These are phyloP conservation scores for Ochetophila trinervis DNA, from an alignment of 306 rosid genomes.

Conservation along the genomic window DNA sequence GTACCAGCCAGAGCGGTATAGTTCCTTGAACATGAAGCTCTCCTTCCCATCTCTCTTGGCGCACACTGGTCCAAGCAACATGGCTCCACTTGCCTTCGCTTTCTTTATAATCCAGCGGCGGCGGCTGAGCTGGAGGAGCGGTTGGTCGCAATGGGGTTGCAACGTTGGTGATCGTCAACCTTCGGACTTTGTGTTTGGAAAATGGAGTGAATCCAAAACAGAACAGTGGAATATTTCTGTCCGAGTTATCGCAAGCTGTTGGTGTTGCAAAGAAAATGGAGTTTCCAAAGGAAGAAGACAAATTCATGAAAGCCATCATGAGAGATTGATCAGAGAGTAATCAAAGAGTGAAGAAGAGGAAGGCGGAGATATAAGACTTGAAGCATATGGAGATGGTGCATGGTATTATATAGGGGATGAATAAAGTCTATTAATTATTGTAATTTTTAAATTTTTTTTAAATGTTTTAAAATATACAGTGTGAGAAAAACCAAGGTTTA, in stretches of 20 bases:
- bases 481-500: conserved; percentile 11
- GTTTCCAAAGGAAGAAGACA: conserved; percentile 26
- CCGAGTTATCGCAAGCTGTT: conserved; percentile 19
- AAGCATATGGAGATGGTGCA: not conserved
- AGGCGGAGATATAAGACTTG: not conserved
- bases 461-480: not conserved
- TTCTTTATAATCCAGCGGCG: conserved; percentile 10
- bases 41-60: conserved; percentile 89
- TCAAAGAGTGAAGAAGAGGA: not conserved
- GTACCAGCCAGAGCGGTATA: conserved; percentile 82
- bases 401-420: conserved; percentile 25
- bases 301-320: conserved; percentile 53
- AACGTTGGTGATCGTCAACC: conserved; percentile 41
- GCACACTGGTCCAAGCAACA: conserved; percentile 91
- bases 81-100: conserved; percentile 31
- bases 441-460: too few relatives aligned
- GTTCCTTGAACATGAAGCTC: conserved; percentile 70
- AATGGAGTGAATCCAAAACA: too few relatives aligned
- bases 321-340: not conserved
- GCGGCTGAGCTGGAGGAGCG: too few relatives aligned
- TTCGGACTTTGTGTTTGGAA: conserved; percentile 17
- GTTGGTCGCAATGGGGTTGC: conserved; percentile 41
- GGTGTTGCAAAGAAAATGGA: conserved; percentile 26
- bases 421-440: conserved; percentile 24
- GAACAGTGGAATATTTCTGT: too few relatives aligned